Evolutionary conservation across 2,329 filamentous ascomycete species (phyloP), one percentile per base, ranked within the genome.

Genomic region (Phialophora macrospora): DNA sequence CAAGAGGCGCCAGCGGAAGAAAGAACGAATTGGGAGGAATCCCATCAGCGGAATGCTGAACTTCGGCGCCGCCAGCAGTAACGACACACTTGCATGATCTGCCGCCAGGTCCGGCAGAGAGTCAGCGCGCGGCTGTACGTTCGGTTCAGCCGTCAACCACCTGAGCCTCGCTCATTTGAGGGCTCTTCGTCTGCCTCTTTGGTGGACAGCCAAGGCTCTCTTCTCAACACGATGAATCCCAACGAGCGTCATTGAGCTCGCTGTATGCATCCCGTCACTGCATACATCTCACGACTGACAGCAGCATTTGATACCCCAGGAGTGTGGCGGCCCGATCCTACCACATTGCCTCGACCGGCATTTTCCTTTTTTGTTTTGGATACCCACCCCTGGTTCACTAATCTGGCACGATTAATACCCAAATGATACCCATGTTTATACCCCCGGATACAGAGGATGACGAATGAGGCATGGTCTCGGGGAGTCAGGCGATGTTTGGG

Each of bases 1-100:
- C 72, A 76, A 79, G 77, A 74, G 81, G 73, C 72, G 83, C 34
- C 69, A 70, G 63, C 67, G 68, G 58, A 71, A 70, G 63, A 55
- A 62, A 30, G 66, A 70, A 55, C 55, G 70, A 22, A 68, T 71
- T 48, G 65, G 68, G 17, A 68, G 63, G 51, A 60, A 62, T 20
- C 67, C 66, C 28, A 55, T 49, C 12, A 55, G 46, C 30, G 58
- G 44, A 44, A n/a, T 64, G 62, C 56, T 65, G 22, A 62, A 32
- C 30, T 62, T 65, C 7, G 67, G 64, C 12, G 41, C 59, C 22
- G 32, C 58, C 3, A 64, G 63, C 60, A 69, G 67, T 20, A 44
- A 54, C 9, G 67, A 69, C 28, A 69, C 67, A 14, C 62, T 69
- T 24, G 67, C 67, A 41, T 69, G 56, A 69, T 22, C 12, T 26